A percentile compares a stretch with the other conserved stretches of the same genome.
These are phyloP conservation scores for Nicotiana obtusifolia DNA, from an alignment of 257 asterid species.

Conservation along the genomic window DNA sequence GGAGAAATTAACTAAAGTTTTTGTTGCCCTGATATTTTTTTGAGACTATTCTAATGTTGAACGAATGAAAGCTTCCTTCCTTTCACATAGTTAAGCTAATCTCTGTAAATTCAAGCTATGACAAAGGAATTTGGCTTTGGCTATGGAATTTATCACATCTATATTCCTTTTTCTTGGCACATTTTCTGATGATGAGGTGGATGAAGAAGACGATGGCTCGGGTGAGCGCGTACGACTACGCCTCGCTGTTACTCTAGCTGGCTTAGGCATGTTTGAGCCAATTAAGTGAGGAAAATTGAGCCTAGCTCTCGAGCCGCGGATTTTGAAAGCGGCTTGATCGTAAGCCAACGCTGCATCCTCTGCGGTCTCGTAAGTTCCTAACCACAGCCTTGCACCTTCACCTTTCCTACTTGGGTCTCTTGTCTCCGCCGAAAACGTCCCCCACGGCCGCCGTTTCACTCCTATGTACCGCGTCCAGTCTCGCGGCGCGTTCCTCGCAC, in stretches of 20 bases:
- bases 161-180: background rate
- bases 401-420: slow-evolving; percentile 26
- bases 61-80: background rate
- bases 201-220: background rate
- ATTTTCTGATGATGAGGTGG: background rate
- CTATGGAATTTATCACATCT: slow-evolving; percentile 4
- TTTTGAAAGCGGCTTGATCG: slow-evolving; percentile 30
- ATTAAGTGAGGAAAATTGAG: slow-evolving; percentile 29
- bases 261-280: slow-evolving; percentile 2
- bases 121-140: background rate
- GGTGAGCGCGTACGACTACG: background rate
- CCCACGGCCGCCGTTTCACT: slow-evolving; percentile 39
- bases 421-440: slow-evolving; percentile 33
- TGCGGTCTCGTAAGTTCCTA: slow-evolving; percentile 32
- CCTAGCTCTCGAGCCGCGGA: slow-evolving; percentile 27
- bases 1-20: background rate
- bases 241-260: slow-evolving; percentile 14
- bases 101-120: background rate
- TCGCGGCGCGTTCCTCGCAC: background rate
- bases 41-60: background rate
- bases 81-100: background rate
- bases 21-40: background rate
- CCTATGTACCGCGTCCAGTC: slow-evolving; percentile 31
- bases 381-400: slow-evolving; percentile 26
- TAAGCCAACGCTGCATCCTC: slow-evolving; percentile 40